Percentiles rank a stretch among this genome's conserved stretches.
These are phyloP conservation scores for Lyophyllum semitale DNA, from an alignment of 768 basidiomycete genomes.

Conservation along the genomic window DNA sequence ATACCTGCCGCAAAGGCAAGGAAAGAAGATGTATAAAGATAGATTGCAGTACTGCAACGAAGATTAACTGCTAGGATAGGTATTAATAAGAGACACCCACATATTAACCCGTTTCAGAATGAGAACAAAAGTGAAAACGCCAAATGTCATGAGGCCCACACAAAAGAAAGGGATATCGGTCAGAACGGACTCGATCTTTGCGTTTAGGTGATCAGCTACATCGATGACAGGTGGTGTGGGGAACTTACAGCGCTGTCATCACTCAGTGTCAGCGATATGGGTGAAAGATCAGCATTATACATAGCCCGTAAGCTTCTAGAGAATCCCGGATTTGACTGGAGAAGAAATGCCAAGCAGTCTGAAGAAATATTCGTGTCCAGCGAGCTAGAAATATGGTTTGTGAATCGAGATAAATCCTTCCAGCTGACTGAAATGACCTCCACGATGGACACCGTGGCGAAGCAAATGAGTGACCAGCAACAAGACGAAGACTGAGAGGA, in stretches of 20 bases:
- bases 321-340: conserved; percentile 6
- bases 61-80: neutral
- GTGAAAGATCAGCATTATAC: conserved; percentile 3
- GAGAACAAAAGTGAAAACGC: conserved; percentile 57
- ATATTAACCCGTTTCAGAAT: conserved; percentile 50
- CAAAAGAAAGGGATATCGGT: conserved; percentile 69
- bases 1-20: conserved; percentile 63
- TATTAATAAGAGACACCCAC: conserved; percentile 34
- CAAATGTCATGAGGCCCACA: conserved; percentile 66
- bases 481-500: conserved; percentile 3
- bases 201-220: neutral
- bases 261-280: conserved; percentile 11
- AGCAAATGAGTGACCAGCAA: conserved; percentile 9
- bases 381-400: neutral
- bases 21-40: conserved; percentile 58
- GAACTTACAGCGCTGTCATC: conserved; percentile 44
- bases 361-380: neutral
- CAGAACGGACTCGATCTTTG: conserved; percentile 56
- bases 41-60: conserved; percentile 41
- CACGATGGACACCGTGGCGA: neutral
- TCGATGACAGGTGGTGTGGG: neutral
- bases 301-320: conserved; percentile 1
- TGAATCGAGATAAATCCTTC: neutral
- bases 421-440: neutral
- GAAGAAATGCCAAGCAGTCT: neutral